Evolutionary conservation across 495 filamentous ascomycete species (phyloP).

Genomic region (Chaetomium cochliodes): DNA sequence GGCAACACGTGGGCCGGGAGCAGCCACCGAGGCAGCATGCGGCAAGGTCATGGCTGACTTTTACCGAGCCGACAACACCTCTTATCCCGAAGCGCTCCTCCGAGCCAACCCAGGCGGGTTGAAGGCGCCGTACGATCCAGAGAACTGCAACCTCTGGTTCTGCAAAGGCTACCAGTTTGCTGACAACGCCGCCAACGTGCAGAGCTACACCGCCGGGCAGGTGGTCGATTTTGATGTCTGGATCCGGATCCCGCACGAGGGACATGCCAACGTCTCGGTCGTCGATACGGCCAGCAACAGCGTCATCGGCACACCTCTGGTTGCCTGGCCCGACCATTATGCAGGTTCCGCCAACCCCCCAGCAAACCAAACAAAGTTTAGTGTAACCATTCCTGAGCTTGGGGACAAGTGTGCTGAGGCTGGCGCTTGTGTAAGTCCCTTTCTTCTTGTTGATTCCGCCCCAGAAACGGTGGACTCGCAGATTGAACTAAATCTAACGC

Average conservation of each 20-base stretch:
- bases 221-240: slow-evolving; percentile 58
- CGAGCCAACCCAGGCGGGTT: slow-evolving; percentile 51
- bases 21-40: slow-evolving; percentile 59
- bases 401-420: slow-evolving; percentile 55
- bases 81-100: slow-evolving; percentile 66
- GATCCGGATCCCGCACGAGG: slow-evolving; percentile 63
- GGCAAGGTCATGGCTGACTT: slow-evolving; percentile 60
- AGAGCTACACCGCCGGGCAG: slow-evolving; percentile 60
- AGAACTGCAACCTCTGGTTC: slow-evolving; percentile 62
- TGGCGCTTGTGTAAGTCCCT: slow-evolving; percentile 56
- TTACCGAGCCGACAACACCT: slow-evolving; percentile 62
- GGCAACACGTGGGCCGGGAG: slow-evolving; percentile 57
- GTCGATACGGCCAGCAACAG: slow-evolving; percentile 61
- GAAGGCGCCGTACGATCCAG: slow-evolving; percentile 57
- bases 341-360: slow-evolving; percentile 55
- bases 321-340: slow-evolving; percentile 52
- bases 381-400: slow-evolving; percentile 62
- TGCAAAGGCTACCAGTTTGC: slow-evolving; percentile 72
- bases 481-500: background rate
- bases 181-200: slow-evolving; percentile 66
- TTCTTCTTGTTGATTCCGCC: background rate
- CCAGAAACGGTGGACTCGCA: background rate
- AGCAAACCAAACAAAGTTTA: slow-evolving; percentile 61
- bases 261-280: slow-evolving; percentile 67
- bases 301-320: slow-evolving; percentile 56